Evolutionary conservation across 306 rosid genomes (phyloP).

Genomic region (Carpinus viminea): DNA sequence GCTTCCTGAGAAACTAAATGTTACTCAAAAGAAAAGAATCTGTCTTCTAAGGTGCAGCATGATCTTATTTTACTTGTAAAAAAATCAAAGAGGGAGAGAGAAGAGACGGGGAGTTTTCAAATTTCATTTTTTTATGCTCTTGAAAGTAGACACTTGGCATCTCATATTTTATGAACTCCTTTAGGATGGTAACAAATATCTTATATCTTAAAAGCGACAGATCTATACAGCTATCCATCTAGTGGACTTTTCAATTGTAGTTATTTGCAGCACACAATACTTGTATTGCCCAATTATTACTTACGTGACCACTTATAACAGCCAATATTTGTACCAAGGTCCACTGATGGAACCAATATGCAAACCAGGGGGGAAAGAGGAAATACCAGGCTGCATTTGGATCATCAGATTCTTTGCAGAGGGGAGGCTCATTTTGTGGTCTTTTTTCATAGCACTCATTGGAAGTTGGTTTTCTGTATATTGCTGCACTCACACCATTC

Average conservation of each 20-base stretch:
- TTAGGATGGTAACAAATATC: neutral
- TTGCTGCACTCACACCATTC: conserved; percentile 73
- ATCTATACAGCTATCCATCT: neutral
- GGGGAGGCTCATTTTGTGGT: conserved; percentile 59
- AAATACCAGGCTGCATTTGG: conserved; percentile 74
- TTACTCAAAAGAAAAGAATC: neutral
- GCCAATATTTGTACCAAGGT: neutral
- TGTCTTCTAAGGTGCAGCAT: neutral
- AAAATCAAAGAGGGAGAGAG: neutral
- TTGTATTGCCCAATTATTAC: neutral
- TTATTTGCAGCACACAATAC: neutral
- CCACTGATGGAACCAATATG: neutral
- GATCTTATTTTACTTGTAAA: neutral
- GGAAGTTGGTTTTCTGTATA: conserved; percentile 77
- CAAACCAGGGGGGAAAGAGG: neutral
- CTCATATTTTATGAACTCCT: neutral
- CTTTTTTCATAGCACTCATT: conserved; percentile 68
- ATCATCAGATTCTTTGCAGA: conserved; percentile 70
- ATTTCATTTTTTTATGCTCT: too few species aligned
- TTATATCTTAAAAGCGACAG: neutral
- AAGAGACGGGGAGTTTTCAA: too few species aligned
- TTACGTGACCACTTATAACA: neutral
- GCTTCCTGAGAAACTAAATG: neutral
- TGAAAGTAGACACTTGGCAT: neutral
- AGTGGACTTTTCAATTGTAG: neutral